phyloP scores from a whole-genome alignment of 225 moss, liverwort and hornwort genomes.

The Ulota crispa region DNA sequence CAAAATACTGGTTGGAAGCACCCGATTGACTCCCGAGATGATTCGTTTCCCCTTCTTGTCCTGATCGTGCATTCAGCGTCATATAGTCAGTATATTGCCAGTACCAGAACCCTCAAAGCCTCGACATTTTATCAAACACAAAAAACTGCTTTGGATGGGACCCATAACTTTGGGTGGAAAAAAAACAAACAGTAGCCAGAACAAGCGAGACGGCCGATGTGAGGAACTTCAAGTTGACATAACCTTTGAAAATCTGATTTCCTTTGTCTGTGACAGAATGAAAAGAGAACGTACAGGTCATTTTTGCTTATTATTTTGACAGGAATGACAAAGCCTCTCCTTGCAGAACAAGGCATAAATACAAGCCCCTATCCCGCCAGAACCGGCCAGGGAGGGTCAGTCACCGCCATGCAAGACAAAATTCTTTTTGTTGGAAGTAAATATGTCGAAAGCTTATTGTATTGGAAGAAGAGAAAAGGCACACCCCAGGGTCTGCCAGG shows the following conservation, averaged over 20 bases:
- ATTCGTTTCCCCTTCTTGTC: slow-evolving; percentile 44
- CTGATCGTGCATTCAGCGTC: slow-evolving; percentile 29
- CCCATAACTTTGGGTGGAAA: not conserved
- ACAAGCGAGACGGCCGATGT: not conserved
- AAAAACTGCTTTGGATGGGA: not conserved
- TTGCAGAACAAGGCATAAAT: not conserved
- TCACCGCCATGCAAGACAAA: not conserved
- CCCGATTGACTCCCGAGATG: slow-evolving; percentile 23
- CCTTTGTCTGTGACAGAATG: not conserved
- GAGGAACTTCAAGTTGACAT: not conserved
- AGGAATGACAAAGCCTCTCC: not conserved
- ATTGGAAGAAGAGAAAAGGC: not conserved
- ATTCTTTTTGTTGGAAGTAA: not conserved
- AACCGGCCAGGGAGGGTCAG: not conserved
- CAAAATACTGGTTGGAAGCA: slow-evolving; percentile 17
- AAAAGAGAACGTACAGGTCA: no score
- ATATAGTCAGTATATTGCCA: slow-evolving; percentile 12
- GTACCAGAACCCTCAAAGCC: slow-evolving; percentile 11
- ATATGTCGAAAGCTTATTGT: not conserved
- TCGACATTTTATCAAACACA: not conserved
- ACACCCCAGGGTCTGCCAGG: not conserved
- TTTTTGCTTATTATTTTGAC: no score
- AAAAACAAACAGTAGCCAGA: not conserved
- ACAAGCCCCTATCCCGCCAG: not conserved
- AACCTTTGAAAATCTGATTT: not conserved